Conservation (phyloP, 768 basidiomycete genomes). For the Clitopilus passeckerianus region DNA sequence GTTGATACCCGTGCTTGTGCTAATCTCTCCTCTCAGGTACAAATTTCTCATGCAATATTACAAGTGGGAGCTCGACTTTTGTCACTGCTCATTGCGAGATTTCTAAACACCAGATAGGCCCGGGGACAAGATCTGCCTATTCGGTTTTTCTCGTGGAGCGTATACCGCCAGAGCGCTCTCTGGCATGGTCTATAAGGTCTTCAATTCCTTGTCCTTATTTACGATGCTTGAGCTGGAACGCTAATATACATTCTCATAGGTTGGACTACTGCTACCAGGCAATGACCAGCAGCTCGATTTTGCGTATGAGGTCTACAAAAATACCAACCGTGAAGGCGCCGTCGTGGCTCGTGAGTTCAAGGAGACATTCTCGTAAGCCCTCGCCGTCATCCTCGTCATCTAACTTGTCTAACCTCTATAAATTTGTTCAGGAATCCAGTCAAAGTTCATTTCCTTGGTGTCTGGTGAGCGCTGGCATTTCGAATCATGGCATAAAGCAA, state of each 20-base stretch:
- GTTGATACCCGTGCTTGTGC: not conserved
- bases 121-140: slow-evolving; percentile 5
- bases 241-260: slow-evolving; percentile 2
- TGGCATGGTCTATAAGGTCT: slow-evolving; percentile 25
- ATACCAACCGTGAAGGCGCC: not conserved
- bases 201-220: no score
- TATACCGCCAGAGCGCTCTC: slow-evolving; percentile 28
- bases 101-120: no score
- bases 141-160: slow-evolving; percentile 32
- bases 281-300: slow-evolving; percentile 24
- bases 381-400: not conserved
- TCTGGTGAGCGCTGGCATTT: slow-evolving; percentile 9
- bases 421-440: not conserved
- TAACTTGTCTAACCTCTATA: no score
- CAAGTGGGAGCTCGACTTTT: no score
- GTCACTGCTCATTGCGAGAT: no score
- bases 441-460: slow-evolving; percentile 6
- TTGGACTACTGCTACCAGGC: slow-evolving; percentile 20
- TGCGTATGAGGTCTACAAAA: slow-evolving; percentile 14
- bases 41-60: not conserved
- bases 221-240: no score
- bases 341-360: not conserved
- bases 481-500: no score
- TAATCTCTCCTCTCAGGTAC: not conserved
- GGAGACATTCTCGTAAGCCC: not conserved